These are phyloP conservation scores for Termitomyces bulborhizus DNA, from an alignment of 768 basidiomycete genomes.

Conservation along the genomic window DNA sequence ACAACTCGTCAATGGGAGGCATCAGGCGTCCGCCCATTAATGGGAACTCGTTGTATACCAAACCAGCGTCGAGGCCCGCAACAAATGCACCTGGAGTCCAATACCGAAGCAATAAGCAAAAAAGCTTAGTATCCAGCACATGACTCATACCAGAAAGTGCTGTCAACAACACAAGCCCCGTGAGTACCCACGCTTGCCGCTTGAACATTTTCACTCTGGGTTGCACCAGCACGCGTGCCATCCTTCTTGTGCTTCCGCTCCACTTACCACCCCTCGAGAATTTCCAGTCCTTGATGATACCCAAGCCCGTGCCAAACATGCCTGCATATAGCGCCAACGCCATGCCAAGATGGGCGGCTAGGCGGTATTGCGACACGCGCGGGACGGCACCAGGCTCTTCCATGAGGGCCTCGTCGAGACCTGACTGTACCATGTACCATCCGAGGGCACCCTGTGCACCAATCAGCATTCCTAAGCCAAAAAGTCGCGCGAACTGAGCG, in stretches of 20 bases:
- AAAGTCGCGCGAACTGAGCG: conserved; percentile 55
- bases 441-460: conserved; percentile 90
- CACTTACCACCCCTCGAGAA: conserved; percentile 53
- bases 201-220: conserved; percentile 55
- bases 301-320: conserved; percentile 81
- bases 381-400: conserved; percentile 81
- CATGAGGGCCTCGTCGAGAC: conserved; percentile 78
- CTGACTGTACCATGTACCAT: conserved; percentile 99
- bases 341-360: conserved; percentile 91
- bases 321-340: conserved; percentile 89
- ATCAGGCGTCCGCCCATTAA: conserved; percentile 85
- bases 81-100: conserved; percentile 84
- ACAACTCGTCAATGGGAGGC: conserved; percentile 79
- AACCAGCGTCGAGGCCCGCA: conserved; percentile 92
- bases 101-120: background rate
- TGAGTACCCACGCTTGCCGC: conserved; percentile 51
- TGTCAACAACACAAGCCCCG: conserved; percentile 82
- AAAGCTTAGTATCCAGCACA: background rate
- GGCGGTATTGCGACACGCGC: conserved; percentile 92
- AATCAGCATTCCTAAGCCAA: conserved; percentile 72
- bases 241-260: conserved; percentile 44
- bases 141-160: conserved; percentile 74
- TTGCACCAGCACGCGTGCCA: conserved; percentile 45
- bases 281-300: conserved; percentile 74
- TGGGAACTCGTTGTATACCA: conserved; percentile 98